Percentiles rank a stretch among this genome's conserved stretches.
phyloP scores from a whole-genome alignment of 345 rosid species.

The Camelina hispida region DNA sequence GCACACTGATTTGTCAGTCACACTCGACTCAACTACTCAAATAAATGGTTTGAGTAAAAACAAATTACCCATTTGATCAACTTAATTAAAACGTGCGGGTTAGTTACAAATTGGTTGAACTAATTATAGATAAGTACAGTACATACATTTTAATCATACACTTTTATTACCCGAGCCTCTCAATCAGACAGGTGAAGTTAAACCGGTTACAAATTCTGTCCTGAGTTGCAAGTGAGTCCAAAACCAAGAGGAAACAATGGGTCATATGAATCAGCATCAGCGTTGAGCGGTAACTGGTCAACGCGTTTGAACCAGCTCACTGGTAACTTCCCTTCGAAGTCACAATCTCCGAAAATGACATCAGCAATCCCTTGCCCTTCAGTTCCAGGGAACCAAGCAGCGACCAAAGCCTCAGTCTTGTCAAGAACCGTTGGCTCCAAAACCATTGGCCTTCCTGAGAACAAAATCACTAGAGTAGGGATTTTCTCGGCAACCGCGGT shows the following conservation, averaged over 20 bases:
- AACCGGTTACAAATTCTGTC: not conserved
- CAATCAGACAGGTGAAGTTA: slow-evolving; percentile 13
- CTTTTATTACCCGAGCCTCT: not conserved
- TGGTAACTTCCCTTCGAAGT: slow-evolving; percentile 68
- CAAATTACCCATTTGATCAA: not conserved
- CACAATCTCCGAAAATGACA: slow-evolving; percentile 70
- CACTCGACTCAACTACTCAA: not conserved
- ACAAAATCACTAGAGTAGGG: slow-evolving; percentile 65
- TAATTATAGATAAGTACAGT: no score
- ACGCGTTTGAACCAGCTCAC: slow-evolving; percentile 71
- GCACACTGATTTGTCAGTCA: not conserved
- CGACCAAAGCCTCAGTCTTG: slow-evolving; percentile 68
- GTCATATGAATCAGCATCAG: slow-evolving; percentile 48
- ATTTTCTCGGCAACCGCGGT: slow-evolving; percentile 59
- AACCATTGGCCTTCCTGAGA: slow-evolving; percentile 81
- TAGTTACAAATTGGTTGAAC: not conserved
- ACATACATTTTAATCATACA: not conserved
- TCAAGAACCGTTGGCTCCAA: slow-evolving; percentile 61
- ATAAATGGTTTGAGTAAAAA: not conserved
- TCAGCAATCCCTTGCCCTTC: slow-evolving; percentile 77
- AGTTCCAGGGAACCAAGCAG: slow-evolving; percentile 92
- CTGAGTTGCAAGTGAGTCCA: slow-evolving; percentile 43
- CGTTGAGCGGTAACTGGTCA: slow-evolving; percentile 42
- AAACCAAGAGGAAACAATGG: slow-evolving; percentile 73
- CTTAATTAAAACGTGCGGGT: not conserved